Evolutionary conservation across 2,329 filamentous ascomycete species (phyloP).

Genomic region (Trichothecium roseum): DNA sequence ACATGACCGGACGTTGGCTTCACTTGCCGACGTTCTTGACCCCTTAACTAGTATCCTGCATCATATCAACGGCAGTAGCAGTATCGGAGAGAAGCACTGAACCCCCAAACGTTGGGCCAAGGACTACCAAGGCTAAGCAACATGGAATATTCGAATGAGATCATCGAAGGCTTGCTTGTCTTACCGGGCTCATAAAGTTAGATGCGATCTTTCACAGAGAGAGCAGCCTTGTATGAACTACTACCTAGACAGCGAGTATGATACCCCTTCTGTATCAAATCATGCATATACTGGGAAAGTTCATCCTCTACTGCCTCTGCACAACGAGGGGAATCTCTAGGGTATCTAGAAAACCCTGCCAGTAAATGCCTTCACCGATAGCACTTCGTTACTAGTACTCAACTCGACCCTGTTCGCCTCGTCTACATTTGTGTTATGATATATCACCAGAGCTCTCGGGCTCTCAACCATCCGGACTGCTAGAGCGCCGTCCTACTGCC

Average conservation of each 20-base stretch:
- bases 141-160: slow-evolving; percentile 29
- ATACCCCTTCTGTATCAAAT: slow-evolving; percentile 33
- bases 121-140: slow-evolving; percentile 18
- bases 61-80: too few species aligned
- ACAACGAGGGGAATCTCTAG: slow-evolving; percentile 30
- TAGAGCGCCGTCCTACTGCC: slow-evolving; percentile 30
- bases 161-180: slow-evolving; percentile 40
- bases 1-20: too few species aligned
- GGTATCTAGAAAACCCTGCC: slow-evolving; percentile 8
- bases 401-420: slow-evolving; percentile 34
- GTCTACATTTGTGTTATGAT: slow-evolving; percentile 29
- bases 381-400: slow-evolving; percentile 32
- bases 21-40: too few species aligned
- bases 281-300: slow-evolving; percentile 34
- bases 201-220: slow-evolving; percentile 38
- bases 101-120: too few species aligned
- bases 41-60: too few species aligned
- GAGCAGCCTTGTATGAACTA: slow-evolving; percentile 42
- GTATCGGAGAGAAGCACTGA: too few species aligned
- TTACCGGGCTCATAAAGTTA: slow-evolving; percentile 39
- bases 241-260: slow-evolving; percentile 35
- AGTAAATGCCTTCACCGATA: slow-evolving; percentile 8
- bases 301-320: slow-evolving; percentile 31
- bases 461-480: slow-evolving; percentile 31
- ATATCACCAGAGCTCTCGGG: slow-evolving; percentile 28